These are phyloP conservation scores for Mycena kentingensis DNA, from an alignment of 768 basidiomycete species.

Conservation along the genomic window DNA sequence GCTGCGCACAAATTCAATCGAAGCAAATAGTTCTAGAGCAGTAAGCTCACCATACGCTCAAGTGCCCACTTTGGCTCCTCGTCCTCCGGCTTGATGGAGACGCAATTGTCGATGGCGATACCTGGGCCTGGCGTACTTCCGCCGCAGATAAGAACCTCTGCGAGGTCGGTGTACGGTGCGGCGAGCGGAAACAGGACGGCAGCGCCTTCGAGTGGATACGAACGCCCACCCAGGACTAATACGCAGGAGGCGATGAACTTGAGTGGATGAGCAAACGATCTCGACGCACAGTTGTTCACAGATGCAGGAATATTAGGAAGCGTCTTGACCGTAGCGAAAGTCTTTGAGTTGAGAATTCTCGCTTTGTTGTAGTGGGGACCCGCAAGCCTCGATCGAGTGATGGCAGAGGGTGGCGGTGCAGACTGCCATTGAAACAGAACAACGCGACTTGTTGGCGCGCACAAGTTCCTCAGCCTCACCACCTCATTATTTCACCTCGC, in stretches of 20 bases:
- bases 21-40: neutral
- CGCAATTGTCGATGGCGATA: slow-evolving; percentile 65
- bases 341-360: slow-evolving; percentile 66
- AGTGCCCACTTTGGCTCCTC: slow-evolving; percentile 64
- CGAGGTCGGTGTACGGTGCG: slow-evolving; percentile 72
- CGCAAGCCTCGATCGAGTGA: too few relatives aligned
- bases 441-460: too few relatives aligned
- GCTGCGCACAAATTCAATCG: slow-evolving; percentile 37
- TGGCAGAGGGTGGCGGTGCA: too few relatives aligned
- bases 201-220: slow-evolving; percentile 77
- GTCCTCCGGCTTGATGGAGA: slow-evolving; percentile 66
- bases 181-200: slow-evolving; percentile 69
- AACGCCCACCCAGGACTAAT: slow-evolving; percentile 72
- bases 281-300: slow-evolving; percentile 71
- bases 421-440: too few relatives aligned
- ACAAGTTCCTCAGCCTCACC: too few relatives aligned
- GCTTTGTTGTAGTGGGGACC: slow-evolving; percentile 69
- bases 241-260: too few relatives aligned
- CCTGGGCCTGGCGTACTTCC: slow-evolving; percentile 66
- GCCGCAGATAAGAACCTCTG: slow-evolving; percentile 74
- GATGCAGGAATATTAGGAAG: slow-evolving; percentile 77
- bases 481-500: too few relatives aligned
- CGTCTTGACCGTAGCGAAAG: slow-evolving; percentile 58
- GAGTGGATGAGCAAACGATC: too few relatives aligned
- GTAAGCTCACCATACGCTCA: slow-evolving; percentile 71